Evolutionary conservation across 1,284 basidiomycete genomes (phyloP).

Genomic region (Pyrrhoderma lamaoense): DNA sequence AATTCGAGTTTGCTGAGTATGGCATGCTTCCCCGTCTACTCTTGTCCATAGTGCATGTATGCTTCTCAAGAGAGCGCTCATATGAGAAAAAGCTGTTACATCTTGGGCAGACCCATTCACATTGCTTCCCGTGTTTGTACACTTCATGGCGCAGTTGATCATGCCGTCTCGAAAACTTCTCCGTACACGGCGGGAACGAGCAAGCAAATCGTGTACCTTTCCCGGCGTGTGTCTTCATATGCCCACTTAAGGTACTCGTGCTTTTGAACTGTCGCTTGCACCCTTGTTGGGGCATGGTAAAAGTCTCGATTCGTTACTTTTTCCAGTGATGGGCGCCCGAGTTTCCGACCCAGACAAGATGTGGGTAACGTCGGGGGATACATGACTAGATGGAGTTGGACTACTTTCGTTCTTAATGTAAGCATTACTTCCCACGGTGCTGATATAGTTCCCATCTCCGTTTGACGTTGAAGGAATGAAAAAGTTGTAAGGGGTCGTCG

Average conservation of each 20-base stretch:
- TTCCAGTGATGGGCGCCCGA: background rate
- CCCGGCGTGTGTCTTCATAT: slow-evolving; percentile 17
- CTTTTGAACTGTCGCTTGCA: slow-evolving; percentile 18
- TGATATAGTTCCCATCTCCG: background rate
- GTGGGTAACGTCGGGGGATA: slow-evolving; percentile 8
- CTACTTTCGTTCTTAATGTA: background rate
- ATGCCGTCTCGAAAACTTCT: slow-evolving; percentile 20
- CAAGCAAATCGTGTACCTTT: slow-evolving; percentile 18
- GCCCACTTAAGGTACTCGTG: slow-evolving; percentile 17
- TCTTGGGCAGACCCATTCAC: slow-evolving; percentile 17
- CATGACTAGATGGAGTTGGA: background rate
- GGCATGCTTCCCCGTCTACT: slow-evolving; percentile 16
- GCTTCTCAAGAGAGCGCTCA: slow-evolving; percentile 19
- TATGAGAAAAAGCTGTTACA: slow-evolving; percentile 20
- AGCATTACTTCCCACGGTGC: background rate
- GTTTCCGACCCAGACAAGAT: background rate
- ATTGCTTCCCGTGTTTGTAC: slow-evolving; percentile 19
- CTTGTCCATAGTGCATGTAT: slow-evolving; percentile 18
- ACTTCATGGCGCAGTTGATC: slow-evolving; percentile 20
- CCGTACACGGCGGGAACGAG: slow-evolving; percentile 18
- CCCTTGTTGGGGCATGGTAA: slow-evolving; percentile 16
- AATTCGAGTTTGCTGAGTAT: background rate
- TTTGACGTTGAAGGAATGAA: slow-evolving; percentile 7
- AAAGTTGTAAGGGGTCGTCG: slow-evolving; percentile 14
- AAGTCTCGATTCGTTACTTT: slow-evolving; percentile 10